phyloP scores from a whole-genome alignment of 139 green algal species.

The Eudorina sp. region DNA sequence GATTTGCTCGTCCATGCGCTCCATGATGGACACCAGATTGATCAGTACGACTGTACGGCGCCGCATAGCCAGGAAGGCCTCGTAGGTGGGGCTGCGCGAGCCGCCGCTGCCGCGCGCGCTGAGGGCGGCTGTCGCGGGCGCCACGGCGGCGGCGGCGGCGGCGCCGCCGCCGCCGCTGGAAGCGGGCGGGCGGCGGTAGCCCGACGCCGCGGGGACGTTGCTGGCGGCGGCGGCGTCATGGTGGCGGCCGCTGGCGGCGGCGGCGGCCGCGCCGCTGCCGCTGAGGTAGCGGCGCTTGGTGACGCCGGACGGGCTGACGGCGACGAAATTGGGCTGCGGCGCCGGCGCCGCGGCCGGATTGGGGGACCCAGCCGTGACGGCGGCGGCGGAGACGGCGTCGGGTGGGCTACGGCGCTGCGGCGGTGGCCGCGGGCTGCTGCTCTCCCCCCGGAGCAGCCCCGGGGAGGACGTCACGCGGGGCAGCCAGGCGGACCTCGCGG shows the following conservation, averaged over 20 bases:
- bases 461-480: slow-evolving; percentile 1
- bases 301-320: not conserved
- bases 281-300: not conserved
- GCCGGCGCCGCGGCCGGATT: too few species aligned
- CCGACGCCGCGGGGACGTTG: not conserved
- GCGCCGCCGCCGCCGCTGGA: too few species aligned
- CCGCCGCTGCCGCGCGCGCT: not conserved
- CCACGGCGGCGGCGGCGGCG: too few species aligned
- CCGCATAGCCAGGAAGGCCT: slow-evolving; percentile 8
- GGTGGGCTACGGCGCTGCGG: not conserved
- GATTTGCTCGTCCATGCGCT: slow-evolving; percentile 58
- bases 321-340: not conserved
- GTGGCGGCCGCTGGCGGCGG: not conserved
- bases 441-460: not conserved
- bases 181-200: too few species aligned
- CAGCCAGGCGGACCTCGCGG: not conserved
- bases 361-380: not conserved
- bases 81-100: not conserved
- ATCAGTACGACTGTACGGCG: slow-evolving; percentile 10
- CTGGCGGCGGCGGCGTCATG: not conserved
- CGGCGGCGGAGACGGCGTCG: not conserved
- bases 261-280: not conserved
- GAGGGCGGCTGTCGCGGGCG: too few species aligned
- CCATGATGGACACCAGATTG: slow-evolving; percentile 44
- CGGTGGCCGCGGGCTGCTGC: too few species aligned